Evolutionary conservation across 345 rosid genomes (phyloP).

Genomic region (Pelargonium nanum): DNA sequence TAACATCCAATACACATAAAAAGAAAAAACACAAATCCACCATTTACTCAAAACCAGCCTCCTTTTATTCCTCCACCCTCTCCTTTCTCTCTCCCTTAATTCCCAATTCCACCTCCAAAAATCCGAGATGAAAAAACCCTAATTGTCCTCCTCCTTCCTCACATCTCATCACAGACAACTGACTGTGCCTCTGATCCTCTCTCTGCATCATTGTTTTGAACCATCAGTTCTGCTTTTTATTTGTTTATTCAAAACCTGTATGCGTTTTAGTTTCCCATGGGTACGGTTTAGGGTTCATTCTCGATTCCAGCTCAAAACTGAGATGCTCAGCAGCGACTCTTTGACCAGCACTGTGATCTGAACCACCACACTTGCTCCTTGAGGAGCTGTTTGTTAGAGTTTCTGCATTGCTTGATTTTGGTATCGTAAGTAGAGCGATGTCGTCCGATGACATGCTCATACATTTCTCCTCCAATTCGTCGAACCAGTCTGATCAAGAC

Average conservation of each 20-base stretch:
- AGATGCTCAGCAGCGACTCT: too few relatives aligned
- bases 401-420: not conserved
- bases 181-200: not conserved
- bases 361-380: not conserved
- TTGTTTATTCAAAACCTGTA: not conserved
- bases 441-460: constrained; percentile 83
- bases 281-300: not conserved
- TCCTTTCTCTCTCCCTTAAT: not conserved
- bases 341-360: not conserved
- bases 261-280: not conserved
- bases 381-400: not conserved
- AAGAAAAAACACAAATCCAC: not conserved
- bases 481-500: constrained; percentile 93
- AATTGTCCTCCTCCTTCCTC: not conserved
- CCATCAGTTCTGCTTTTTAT: not conserved
- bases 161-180: too few relatives aligned
- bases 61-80: too few relatives aligned
- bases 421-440: constrained; percentile 10
- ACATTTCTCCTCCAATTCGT: constrained; percentile 91
- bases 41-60: not conserved
- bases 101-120: not conserved
- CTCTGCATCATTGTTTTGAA: not conserved
- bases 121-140: not conserved
- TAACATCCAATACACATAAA: too few relatives aligned
- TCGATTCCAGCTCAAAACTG: not conserved